Percentiles rank a stretch among this genome's conserved stretches.
Evolutionary conservation across 2,329 filamentous ascomycete genomes (phyloP).

Genomic region (Tolypocladium tundrense): DNA sequence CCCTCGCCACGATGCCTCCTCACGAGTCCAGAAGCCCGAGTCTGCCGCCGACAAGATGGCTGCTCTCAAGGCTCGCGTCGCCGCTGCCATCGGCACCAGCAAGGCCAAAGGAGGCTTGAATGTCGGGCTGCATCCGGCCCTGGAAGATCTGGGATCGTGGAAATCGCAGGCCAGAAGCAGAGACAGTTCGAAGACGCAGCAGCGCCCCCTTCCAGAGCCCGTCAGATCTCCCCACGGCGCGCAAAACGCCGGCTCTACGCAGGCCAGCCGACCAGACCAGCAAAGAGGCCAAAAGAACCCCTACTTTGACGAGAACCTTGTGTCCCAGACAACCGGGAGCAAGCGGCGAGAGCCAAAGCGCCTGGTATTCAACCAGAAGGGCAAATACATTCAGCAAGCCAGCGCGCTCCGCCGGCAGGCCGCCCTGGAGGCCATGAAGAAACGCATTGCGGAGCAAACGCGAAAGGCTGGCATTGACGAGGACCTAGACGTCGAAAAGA

Average conservation of each 20-base stretch:
- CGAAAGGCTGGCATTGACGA: slow-evolving; percentile 91
- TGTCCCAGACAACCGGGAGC: slow-evolving; percentile 43
- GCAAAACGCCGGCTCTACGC: slow-evolving; percentile 4
- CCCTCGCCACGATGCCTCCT: slow-evolving; percentile 43
- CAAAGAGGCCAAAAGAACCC: slow-evolving; percentile 45
- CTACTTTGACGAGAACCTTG: slow-evolving; percentile 65
- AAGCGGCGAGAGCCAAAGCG: slow-evolving; percentile 63
- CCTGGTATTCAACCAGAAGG: slow-evolving; percentile 86
- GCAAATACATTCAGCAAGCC: slow-evolving; percentile 93
- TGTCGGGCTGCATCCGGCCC: slow-evolving; percentile 66
- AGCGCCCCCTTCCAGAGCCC: slow-evolving; percentile 6
- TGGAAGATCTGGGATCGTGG: slow-evolving; percentile 46
- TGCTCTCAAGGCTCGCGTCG: slow-evolving; percentile 69
- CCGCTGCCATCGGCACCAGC: slow-evolving; percentile 56
- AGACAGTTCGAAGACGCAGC: slow-evolving; percentile 11
- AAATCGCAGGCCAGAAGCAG: slow-evolving; percentile 31
- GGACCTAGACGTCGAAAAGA: slow-evolving; percentile 78
- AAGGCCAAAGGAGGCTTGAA: slow-evolving; percentile 59
- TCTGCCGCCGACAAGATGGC: slow-evolving; percentile 58
- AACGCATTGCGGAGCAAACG: slow-evolving; percentile 76
- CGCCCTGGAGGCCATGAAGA: slow-evolving; percentile 88
- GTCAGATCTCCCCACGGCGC: slow-evolving; percentile 7
- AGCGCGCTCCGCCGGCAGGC: slow-evolving; percentile 81
- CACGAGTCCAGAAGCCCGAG: slow-evolving; percentile 44
- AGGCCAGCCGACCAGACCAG: slow-evolving; percentile 6